Base-by-base conservation (phyloP, 192 early-diverging fungal species). In the Dissophora globulifera region DNA sequence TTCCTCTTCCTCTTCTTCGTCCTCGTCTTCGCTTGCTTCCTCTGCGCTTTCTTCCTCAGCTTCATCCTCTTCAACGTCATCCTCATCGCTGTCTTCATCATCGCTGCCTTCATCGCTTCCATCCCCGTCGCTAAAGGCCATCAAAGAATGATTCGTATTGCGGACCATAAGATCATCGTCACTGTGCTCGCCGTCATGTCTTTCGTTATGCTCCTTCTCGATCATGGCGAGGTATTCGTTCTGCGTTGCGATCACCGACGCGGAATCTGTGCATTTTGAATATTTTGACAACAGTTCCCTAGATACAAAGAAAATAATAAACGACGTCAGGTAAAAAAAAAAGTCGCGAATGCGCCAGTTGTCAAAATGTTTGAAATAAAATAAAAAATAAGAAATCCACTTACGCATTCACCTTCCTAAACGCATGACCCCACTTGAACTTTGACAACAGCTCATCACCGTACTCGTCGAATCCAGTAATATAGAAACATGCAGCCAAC, bases 391-490 rank as follows among this genome's bases (percentile, higher is more conserved):
- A 33, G 16, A 15, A 53, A 45, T 33, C 30, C 20, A 62, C 79
- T 71, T 82, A 89, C 86, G 82, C 87, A 75, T 99, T 99, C 10
- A 99, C 86, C 52, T 94, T 90, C 42, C 86, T 86, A 69, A 99
- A 99, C 0, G 90, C 91, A 71, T 95, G 93, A 17, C 98, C 98
- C 95, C 96, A 98, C 53, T 91, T 96, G 86, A 99, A 99, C 59
- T 91, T 91, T 50, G 80, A 80, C 60, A 99, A 83, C 32, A 98
- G 66, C 15, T 84, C 81, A 67, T 95, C 91, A 19, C 93, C 86
- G 38, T 87, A 76, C 41, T 83, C 81, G 52, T 83, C 83, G 46
- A 81, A 87, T n/a, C 86, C 96, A 19, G 89, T 89, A 33, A 99
- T 95, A 66, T 91, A 97, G 59, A 96, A 94, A 31, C 89, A 88